A percentile compares a stretch with the other conserved stretches of the same genome.
phyloP scores from a whole-genome alignment of 768 basidiomycete genomes.

The Suillus clintonianus region DNA sequence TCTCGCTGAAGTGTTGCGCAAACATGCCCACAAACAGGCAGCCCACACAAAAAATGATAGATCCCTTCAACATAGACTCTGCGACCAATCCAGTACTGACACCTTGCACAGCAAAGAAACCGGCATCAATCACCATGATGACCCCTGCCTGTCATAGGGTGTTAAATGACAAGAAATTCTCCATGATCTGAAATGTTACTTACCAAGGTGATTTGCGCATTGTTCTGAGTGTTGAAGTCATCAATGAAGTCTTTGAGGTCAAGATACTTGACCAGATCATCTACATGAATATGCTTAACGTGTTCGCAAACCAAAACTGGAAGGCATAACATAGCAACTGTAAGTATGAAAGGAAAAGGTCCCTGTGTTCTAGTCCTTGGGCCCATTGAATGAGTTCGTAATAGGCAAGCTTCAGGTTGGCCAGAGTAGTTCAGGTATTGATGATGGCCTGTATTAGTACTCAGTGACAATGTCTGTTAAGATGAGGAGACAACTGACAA shows the following conservation, averaged over 20 bases:
- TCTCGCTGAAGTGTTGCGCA: too few species aligned
- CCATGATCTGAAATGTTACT: not conserved
- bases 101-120: not conserved
- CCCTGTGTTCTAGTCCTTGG: not conserved
- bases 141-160: not conserved
- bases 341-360: not conserved
- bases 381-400: not conserved
- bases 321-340: not conserved
- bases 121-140: not conserved
- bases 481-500: not conserved
- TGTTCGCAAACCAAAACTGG: not conserved
- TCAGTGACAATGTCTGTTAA: too few species aligned
- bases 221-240: not conserved
- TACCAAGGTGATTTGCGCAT: not conserved
- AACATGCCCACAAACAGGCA: not conserved
- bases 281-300: not conserved
- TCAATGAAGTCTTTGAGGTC: not conserved
- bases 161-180: too few species aligned
- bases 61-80: not conserved
- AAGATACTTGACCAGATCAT: not conserved
- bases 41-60: slow-evolving; percentile 1
- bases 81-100: not conserved
- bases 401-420: not conserved
- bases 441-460: too few species aligned
- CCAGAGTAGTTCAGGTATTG: not conserved